Base-by-base conservation (phyloP, 2,329 filamentous ascomycete genomes). In the Ceratocystis albifundus region DNA sequence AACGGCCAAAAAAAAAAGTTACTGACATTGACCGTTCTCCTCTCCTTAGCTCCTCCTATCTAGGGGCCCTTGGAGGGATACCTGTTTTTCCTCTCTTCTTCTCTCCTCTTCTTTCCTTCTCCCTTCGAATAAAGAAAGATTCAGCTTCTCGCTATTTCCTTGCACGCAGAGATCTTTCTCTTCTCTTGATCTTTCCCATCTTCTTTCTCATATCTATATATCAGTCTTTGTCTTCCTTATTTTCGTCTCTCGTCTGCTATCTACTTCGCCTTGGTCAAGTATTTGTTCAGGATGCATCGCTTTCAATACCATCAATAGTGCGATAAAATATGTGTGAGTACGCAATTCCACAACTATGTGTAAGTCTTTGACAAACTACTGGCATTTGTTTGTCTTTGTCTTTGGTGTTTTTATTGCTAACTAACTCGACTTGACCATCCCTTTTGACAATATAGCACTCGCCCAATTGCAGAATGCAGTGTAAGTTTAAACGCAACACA, bases 391-490 rank as follows among this genome's bases (percentile, higher is more conserved):
- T 36, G 15, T 59, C 4, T 57, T n/a, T 41, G 55, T 15, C 57
- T 46, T 36, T 32, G 12, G 30, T 36, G 3, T 41, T 41, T 41
- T 12, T 15, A 41, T 62, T 62, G 61, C 30, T 25, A 67, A 46
- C 20, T 28, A 30, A 62, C 36, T 45, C 32, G 32, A 22, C 22
- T 25, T 8, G 28, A 41, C 25, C 53, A 32, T 36, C 41, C 2
- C 50, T 61, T 30, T 57, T 17, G 32, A 17, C n/a, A 22, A 45
- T 68, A 71, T 73, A 80, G 78, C 78, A 75, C 77, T 80, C 74
- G 74, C 74, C 73, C 75, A 78, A 75, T 76, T 80, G 74, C 76
- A 76, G 76, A 80, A 80, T 78, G 77, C 76, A 74, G 76, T 80
- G 78, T 80, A 79, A 69, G 77, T 77, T 69, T 68, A 62, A 53